Evolutionary conservation across 768 basidiomycete genomes (phyloP).

Genomic region (Pleurotus pulmonarius): DNA sequence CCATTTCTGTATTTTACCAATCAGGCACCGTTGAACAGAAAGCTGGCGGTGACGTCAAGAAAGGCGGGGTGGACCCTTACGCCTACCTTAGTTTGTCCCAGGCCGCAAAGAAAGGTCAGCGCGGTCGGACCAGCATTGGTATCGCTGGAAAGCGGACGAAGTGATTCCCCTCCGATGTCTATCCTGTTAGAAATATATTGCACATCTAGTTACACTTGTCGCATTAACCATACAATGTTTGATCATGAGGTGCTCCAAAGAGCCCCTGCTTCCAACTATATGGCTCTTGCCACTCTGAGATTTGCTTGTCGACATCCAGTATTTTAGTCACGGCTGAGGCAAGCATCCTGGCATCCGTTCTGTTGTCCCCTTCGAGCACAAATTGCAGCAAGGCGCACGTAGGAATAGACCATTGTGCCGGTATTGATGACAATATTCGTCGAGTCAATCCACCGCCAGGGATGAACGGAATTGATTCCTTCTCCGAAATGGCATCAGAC

Average conservation of each 20-base stretch:
- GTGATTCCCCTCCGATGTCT: not conserved
- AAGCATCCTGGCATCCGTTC: conserved; percentile 61
- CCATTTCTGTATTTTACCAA: not conserved
- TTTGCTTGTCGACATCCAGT: conserved; percentile 30
- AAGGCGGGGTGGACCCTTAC: conserved; percentile 84
- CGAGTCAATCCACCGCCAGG: conserved; percentile 76
- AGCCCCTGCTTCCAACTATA: conserved; percentile 62
- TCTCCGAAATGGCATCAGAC: conserved; percentile 21
- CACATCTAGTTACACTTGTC: conserved; percentile 5
- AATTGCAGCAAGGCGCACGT: conserved; percentile 66
- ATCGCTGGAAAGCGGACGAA: conserved; percentile 53
- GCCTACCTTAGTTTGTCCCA: conserved; percentile 85
- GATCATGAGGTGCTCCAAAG: conserved; percentile 72
- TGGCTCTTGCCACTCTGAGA: conserved; percentile 56
- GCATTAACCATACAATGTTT: conserved; percentile 62
- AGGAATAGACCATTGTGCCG: conserved; percentile 46
- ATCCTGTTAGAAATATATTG: not conserved
- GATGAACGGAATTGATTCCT: conserved; percentile 57
- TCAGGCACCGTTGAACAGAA: conserved; percentile 47
- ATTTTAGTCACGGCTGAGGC: conserved; percentile 51
- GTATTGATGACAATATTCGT: conserved; percentile 58
- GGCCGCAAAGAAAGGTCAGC: conserved; percentile 65
- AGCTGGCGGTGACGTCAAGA: conserved; percentile 93
- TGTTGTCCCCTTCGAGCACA: conserved; percentile 81
- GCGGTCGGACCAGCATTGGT: conserved; percentile 39